Evolutionary conservation across 2,329 filamentous ascomycete genomes (phyloP).

Genomic region (Cordyceps cateniannulata): DNA sequence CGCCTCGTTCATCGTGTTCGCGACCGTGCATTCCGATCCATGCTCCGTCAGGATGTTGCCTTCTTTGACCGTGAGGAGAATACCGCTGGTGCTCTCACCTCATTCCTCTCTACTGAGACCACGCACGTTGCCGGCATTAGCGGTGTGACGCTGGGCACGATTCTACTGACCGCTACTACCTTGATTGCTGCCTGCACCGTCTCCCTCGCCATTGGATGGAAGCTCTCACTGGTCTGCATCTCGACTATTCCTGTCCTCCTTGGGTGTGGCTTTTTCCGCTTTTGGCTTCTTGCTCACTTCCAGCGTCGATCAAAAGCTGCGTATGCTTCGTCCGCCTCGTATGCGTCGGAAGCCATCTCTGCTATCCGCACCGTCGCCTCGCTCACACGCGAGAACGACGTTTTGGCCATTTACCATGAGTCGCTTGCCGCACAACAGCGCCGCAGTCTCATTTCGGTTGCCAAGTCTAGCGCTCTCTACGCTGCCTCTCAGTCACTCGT

Average conservation of each 20-base stretch:
- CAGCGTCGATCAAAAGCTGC: constrained; percentile 71
- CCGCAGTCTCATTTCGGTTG: constrained; percentile 63
- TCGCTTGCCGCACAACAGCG: constrained; percentile 62
- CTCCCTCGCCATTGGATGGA: constrained; percentile 75
- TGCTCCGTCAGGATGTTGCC: constrained; percentile 85
- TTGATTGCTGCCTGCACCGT: constrained; percentile 67
- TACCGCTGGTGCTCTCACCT: constrained; percentile 79
- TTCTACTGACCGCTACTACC: constrained; percentile 75
- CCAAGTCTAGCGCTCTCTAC: constrained; percentile 73
- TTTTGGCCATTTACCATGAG: constrained; percentile 63
- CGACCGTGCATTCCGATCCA: constrained; percentile 73
- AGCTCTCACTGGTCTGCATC: constrained; percentile 76
- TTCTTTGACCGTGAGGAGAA: constrained; percentile 92
- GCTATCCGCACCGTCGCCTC: constrained; percentile 91
- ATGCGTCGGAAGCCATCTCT: constrained; percentile 88
- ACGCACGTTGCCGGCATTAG: constrained; percentile 84
- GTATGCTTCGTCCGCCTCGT: constrained; percentile 75
- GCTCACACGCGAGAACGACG: constrained; percentile 78
- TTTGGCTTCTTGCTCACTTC: constrained; percentile 76
- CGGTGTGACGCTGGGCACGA: constrained; percentile 79
- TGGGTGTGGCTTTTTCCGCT: constrained; percentile 78
- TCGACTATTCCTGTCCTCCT: constrained; percentile 71
- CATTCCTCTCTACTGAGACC: constrained; percentile 82
- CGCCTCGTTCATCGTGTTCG: constrained; percentile 76
- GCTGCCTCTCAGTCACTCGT: constrained; percentile 77